A percentile compares a stretch with the other conserved stretches of the same genome.
These are phyloP conservation scores for Halenospora varia DNA, from an alignment of 495 filamentous ascomycete genomes.

Conservation along the genomic window DNA sequence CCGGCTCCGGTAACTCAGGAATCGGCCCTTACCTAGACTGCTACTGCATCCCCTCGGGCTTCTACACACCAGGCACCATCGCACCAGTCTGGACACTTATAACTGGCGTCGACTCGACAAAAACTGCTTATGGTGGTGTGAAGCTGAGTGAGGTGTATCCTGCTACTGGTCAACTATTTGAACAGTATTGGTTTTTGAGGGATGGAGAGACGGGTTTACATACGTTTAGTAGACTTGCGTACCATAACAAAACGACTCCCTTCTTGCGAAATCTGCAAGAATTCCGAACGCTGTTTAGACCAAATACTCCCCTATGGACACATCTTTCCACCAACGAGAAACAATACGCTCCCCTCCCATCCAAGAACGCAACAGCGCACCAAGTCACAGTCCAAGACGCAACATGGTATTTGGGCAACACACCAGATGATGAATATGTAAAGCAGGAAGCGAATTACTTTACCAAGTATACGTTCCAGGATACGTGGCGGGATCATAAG, in stretches of 20 bases:
- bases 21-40: constrained; percentile 54
- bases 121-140: constrained; percentile 44
- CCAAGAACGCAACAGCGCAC: constrained; percentile 35
- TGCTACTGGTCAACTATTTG: constrained; percentile 45
- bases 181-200: constrained; percentile 55
- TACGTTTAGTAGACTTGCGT: constrained; percentile 49
- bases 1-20: constrained; percentile 38
- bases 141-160: constrained; percentile 48
- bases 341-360: constrained; percentile 49
- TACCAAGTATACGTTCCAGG: constrained; percentile 54
- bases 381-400: constrained; percentile 52
- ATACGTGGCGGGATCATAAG: constrained; percentile 46
- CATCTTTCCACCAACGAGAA: constrained; percentile 46
- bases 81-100: constrained; percentile 40
- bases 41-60: constrained; percentile 51
- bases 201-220: constrained; percentile 53
- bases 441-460: constrained; percentile 51
- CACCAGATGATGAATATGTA: constrained; percentile 45
- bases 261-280: constrained; percentile 52
- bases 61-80: constrained; percentile 47
- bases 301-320: constrained; percentile 51
- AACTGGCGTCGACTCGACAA: constrained; percentile 43
- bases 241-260: constrained; percentile 48
- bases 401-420: constrained; percentile 50
- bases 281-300: constrained; percentile 50